Evolutionary conservation across 768 basidiomycete species (phyloP).

Genomic region (Clitopilus passeckerianus): DNA sequence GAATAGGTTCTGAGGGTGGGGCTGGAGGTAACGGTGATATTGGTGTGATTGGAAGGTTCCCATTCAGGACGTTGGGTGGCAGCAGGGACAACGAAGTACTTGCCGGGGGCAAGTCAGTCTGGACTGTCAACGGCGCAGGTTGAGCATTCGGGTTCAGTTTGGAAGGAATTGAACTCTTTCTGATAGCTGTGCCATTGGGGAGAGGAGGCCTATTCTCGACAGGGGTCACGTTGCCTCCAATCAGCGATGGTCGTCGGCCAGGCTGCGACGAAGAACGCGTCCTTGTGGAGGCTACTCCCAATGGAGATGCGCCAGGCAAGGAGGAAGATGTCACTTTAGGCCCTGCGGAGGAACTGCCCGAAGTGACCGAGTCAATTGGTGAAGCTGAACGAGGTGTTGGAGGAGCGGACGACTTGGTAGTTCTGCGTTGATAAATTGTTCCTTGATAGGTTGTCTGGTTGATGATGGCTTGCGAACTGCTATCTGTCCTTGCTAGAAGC

Average conservation of each 20-base stretch:
- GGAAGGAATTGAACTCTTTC: slow-evolving; percentile 62
- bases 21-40: slow-evolving; percentile 72
- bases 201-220: slow-evolving; percentile 51
- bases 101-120: slow-evolving; percentile 39
- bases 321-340: slow-evolving; percentile 31
- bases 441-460: slow-evolving; percentile 57
- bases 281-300: slow-evolving; percentile 34
- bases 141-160: slow-evolving; percentile 48
- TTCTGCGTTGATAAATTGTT: slow-evolving; percentile 64
- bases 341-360: slow-evolving; percentile 33
- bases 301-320: slow-evolving; percentile 33
- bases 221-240: slow-evolving; percentile 47
- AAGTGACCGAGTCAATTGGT: slow-evolving; percentile 41
- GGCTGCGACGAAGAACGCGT: slow-evolving; percentile 75
- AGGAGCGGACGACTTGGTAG: slow-evolving; percentile 58
- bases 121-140: slow-evolving; percentile 41
- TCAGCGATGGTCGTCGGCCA: slow-evolving; percentile 59
- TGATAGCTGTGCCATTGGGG: slow-evolving; percentile 37
- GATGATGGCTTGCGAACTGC: slow-evolving; percentile 39
- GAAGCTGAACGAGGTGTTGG: slow-evolving; percentile 50
- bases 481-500: neutral
- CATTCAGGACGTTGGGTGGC: slow-evolving; percentile 40
- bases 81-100: slow-evolving; percentile 34
- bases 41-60: slow-evolving; percentile 67
- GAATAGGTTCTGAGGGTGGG: slow-evolving; percentile 66